phyloP scores from a whole-genome alignment of 257 asterid species.

The Cynanchum wilfordii region DNA sequence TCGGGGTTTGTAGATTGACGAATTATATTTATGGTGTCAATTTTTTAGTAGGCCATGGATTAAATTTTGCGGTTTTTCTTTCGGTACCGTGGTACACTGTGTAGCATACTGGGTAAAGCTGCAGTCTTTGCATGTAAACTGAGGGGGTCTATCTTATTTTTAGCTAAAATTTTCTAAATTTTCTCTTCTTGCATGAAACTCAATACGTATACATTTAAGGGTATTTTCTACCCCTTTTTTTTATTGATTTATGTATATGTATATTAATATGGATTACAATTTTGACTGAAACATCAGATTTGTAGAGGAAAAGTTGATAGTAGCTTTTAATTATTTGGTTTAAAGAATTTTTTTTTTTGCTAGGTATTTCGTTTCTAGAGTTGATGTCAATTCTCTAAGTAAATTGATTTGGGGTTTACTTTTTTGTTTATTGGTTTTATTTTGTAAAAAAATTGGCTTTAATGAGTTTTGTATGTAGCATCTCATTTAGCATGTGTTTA shows the following conservation, averaged over 20 bases:
- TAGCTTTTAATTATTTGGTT: not conserved
- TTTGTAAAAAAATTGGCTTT: not conserved
- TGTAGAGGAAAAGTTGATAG: slow-evolving; percentile 1
- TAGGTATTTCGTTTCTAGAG: not conserved
- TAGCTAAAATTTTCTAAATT: slow-evolving; percentile 6
- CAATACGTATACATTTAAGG: not conserved
- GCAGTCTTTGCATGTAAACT: slow-evolving; percentile 27
- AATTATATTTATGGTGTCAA: slow-evolving; percentile 15
- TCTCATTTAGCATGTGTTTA: not conserved
- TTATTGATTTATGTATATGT: not conserved
- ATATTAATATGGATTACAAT: not conserved
- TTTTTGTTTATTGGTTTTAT: not conserved
- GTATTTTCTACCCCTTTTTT: too few relatives aligned
- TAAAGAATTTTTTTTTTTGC: too few relatives aligned
- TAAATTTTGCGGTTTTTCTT: not conserved
- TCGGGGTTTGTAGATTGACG: slow-evolving; percentile 23
- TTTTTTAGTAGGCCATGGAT: not conserved
- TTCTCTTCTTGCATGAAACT: slow-evolving; percentile 1
- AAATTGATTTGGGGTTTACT: not conserved
- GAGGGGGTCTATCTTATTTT: slow-evolving; percentile 11
- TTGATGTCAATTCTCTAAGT: not conserved
- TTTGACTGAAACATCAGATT: not conserved
- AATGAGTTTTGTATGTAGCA: not conserved
- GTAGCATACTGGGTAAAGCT: slow-evolving; percentile 23
- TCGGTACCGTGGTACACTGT: slow-evolving; percentile 1